Conservation (phyloP, 257 asterid genomes). For the Nyctanthes arbortristis region DNA sequence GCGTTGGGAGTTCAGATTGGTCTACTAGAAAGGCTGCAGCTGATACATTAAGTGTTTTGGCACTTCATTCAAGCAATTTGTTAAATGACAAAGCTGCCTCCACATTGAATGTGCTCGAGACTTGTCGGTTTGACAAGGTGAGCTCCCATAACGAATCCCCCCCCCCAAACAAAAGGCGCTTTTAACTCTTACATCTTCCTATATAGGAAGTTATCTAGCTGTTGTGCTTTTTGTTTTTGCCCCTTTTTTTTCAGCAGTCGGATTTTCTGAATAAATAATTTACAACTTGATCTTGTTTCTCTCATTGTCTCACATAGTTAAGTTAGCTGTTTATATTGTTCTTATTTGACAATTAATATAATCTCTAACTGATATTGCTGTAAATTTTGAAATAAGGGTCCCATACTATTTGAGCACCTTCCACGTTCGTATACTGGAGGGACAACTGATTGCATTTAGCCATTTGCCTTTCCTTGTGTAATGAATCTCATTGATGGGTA, state of each 20-base stretch:
- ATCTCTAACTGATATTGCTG: background rate
- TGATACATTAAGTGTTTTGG: constrained; percentile 70
- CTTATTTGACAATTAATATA: background rate
- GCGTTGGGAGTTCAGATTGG: constrained; percentile 92
- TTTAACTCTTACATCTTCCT: constrained; percentile 4
- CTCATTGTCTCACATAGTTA: background rate
- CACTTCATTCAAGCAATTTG: constrained; percentile 57
- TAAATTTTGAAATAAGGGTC: background rate
- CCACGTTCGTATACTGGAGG: background rate
- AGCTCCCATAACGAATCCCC: constrained; percentile 11
- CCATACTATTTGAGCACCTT: background rate
- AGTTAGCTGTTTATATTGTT: constrained; percentile 5
- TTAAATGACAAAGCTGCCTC: constrained; percentile 69
- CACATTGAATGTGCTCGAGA: constrained; percentile 73
- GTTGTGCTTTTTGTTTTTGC: constrained; percentile 12
- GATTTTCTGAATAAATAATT: constrained; percentile 8
- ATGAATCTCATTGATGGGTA: background rate
- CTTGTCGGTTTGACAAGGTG: constrained; percentile 97
- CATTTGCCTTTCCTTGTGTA: background rate
- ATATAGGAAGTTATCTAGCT: background rate
- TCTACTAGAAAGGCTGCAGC: constrained; percentile 98
- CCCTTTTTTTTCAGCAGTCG: background rate
- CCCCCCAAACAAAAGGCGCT: constrained; percentile 8
- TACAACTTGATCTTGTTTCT: background rate
- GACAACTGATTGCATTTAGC: background rate